phyloP scores from a whole-genome alignment of 139 green algal genomes.

The Dunaliella sp. region DNA sequence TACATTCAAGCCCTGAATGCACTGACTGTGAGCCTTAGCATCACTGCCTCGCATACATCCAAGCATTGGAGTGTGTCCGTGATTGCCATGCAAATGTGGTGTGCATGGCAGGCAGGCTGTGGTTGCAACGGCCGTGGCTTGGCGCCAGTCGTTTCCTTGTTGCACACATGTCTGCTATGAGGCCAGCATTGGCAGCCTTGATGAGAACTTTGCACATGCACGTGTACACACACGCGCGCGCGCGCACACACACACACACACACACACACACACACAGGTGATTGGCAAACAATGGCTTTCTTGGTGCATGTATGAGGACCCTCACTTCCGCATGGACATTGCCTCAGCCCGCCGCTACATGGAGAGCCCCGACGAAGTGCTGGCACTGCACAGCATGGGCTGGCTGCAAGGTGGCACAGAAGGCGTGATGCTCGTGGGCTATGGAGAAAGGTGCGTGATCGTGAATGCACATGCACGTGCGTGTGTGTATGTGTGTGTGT shows the following conservation, averaged over 20 bases:
- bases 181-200: too few relatives aligned
- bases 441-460: conserved; percentile 25
- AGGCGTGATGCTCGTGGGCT: conserved; percentile 49
- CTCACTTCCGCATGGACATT: conserved; percentile 57
- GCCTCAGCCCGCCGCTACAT: conserved; percentile 65
- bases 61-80: too few relatives aligned
- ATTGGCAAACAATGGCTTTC: conserved; percentile 88
- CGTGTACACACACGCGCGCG: background rate
- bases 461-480: too few relatives aligned
- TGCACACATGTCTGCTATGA: too few relatives aligned
- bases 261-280: conserved; percentile 34
- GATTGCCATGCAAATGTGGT: too few relatives aligned
- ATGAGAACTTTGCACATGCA: too few relatives aligned
- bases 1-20: too few relatives aligned
- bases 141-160: too few relatives aligned
- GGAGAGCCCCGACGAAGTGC: conserved; percentile 33
- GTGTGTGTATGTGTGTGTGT: background rate
- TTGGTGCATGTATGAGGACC: conserved; percentile 61
- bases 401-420: conserved; percentile 56
- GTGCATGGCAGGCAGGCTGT: too few relatives aligned
- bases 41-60: too few relatives aligned
- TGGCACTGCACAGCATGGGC: conserved; percentile 39
- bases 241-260: conserved; percentile 1
- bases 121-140: too few relatives aligned
- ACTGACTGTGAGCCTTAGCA: too few relatives aligned